Evolutionary conservation across 2,329 filamentous ascomycete genomes (phyloP).

Genomic region (Tolypocladium amazonense): DNA sequence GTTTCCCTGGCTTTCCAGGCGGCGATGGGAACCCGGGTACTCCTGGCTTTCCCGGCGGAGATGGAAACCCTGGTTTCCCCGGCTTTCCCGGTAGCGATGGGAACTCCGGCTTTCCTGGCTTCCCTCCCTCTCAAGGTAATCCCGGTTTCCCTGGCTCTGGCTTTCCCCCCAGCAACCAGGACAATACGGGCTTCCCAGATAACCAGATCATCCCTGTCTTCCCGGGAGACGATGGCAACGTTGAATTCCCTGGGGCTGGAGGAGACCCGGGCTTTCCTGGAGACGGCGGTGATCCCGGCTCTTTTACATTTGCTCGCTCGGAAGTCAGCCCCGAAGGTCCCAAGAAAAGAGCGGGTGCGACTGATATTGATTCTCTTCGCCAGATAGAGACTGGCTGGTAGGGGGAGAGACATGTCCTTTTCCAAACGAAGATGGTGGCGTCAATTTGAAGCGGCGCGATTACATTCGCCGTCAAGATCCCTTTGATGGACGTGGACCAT

Average conservation of each 20-base stretch:
- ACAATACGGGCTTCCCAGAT: background rate
- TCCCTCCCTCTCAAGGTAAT: too few species aligned
- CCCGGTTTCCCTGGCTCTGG: background rate
- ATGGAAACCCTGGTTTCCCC: too few species aligned
- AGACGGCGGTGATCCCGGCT: background rate
- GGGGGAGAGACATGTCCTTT: background rate
- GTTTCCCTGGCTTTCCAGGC: too few species aligned
- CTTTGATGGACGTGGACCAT: background rate
- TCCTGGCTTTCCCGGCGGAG: too few species aligned
- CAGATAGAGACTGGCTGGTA: background rate
- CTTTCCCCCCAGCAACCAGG: background rate
- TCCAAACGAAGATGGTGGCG: background rate
- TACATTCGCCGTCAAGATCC: background rate
- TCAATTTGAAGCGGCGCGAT: background rate
- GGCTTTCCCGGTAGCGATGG: too few species aligned
- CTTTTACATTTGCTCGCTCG: background rate
- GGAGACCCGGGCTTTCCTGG: background rate
- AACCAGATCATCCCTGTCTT: background rate
- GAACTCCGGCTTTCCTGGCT: too few species aligned
- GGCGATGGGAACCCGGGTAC: too few species aligned
- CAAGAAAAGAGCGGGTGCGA: background rate
- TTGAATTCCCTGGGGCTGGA: background rate
- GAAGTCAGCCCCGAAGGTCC: background rate
- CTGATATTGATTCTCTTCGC: background rate
- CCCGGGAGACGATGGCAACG: background rate